Evolutionary conservation across 345 rosid species (phyloP).

Genomic region (Leavenworthia alabamica): DNA sequence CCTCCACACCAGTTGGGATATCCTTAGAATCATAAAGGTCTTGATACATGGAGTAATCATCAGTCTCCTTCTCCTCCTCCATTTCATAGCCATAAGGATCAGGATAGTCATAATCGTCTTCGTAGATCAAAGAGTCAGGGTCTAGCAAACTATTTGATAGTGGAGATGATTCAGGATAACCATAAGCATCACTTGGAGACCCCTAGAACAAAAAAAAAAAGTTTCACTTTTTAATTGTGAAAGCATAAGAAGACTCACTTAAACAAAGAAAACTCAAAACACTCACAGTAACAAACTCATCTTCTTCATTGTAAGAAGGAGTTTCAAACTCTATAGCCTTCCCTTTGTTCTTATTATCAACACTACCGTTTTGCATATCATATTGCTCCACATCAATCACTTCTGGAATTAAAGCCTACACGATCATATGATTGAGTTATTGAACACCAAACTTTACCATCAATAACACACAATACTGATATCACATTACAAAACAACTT

Average conservation of each 20-base stretch:
- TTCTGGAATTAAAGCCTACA: constrained; percentile 44
- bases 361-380: constrained; percentile 43
- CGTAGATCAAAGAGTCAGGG: constrained; percentile 36
- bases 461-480: too few species aligned
- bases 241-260: neutral
- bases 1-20: constrained; percentile 79
- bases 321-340: constrained; percentile 39
- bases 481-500: neutral
- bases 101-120: constrained; percentile 33
- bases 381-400: constrained; percentile 54
- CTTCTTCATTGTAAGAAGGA: constrained; percentile 14
- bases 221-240: too few species aligned
- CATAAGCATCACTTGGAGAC: constrained; percentile 16
- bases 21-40: constrained; percentile 57
- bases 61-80: constrained; percentile 39
- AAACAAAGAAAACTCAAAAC: neutral
- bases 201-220: constrained; percentile 27
- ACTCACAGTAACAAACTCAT: neutral
- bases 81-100: constrained; percentile 27
- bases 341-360: constrained; percentile 49
- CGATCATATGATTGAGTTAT: too few species aligned
- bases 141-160: constrained; percentile 33
- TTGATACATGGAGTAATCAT: constrained; percentile 50
- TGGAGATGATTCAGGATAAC: constrained; percentile 23
- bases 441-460: too few species aligned